These are phyloP conservation scores for Tricholomella constricta DNA, from an alignment of 768 basidiomycete species.

Conservation along the genomic window DNA sequence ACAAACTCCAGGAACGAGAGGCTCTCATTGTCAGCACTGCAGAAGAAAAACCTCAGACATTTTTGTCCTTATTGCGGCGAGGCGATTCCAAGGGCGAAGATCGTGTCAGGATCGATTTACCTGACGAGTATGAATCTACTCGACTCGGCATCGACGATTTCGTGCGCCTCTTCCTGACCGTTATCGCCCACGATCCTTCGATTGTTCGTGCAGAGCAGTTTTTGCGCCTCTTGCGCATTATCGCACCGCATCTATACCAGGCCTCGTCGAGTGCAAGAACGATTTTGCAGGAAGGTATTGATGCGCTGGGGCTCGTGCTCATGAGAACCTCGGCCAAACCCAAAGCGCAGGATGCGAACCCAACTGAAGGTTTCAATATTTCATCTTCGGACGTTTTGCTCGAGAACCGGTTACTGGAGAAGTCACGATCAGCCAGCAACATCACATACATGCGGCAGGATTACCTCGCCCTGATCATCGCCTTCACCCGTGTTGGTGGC, in stretches of 20 bases:
- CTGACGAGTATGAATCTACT: constrained; percentile 61
- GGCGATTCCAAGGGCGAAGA: constrained; percentile 42
- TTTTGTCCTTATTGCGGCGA: constrained; percentile 56
- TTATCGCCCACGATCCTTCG: constrained; percentile 74
- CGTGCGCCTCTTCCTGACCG: constrained; percentile 72
- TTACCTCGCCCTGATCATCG: constrained; percentile 56
- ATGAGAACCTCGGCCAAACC: constrained; percentile 45
- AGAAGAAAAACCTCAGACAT: constrained; percentile 73
- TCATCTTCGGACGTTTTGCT: constrained; percentile 26
- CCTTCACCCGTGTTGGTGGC: constrained; percentile 54
- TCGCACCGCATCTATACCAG: constrained; percentile 60
- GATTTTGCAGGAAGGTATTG: constrained; percentile 66
- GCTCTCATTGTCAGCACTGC: constrained; percentile 68
- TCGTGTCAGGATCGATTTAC: constrained; percentile 47
- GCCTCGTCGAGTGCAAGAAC: constrained; percentile 52
- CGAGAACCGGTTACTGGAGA: constrained; percentile 40
- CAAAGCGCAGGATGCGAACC: constrained; percentile 40
- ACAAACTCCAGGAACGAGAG: constrained; percentile 67
- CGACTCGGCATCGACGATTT: constrained; percentile 64
- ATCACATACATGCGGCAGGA: constrained; percentile 61
- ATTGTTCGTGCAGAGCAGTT: constrained; percentile 72
- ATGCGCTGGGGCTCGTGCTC: constrained; percentile 63
- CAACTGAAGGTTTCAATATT: constrained; percentile 26
- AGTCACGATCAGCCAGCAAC: constrained; percentile 54
- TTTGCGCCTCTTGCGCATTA: constrained; percentile 57